Evolutionary conservation across 1,139 yeast species (phyloP), one percentile per base, ranked within the genome.

Genomic region (Candida sp.): DNA sequence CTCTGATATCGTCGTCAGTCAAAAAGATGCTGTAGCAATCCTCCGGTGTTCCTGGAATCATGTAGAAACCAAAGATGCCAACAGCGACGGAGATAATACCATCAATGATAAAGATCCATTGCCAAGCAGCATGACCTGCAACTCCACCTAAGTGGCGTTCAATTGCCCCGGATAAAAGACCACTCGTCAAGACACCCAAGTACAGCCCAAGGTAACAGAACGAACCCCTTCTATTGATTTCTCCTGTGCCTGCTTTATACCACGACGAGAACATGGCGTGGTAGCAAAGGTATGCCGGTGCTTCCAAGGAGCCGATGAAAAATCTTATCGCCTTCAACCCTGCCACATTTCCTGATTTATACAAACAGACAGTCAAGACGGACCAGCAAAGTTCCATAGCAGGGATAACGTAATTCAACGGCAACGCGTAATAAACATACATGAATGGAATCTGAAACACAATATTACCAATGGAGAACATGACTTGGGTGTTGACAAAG

Each of bases 81-180:
- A 88, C 83, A 3, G 73, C 80, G 32, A 86, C 61, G 2, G 91
- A 82, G 39, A 86, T 73, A 44, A 83, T 66, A 7, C 87, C 88
- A 65, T 87, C 91, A 55, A 87, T 77, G 53, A 88, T 79, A 62
- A 84, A 87, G 68, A 85, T 82, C 91, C 92, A 87, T 68, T 85
- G 78, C 92, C 92, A 87, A 9, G 89, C 84, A 33, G 69, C 76
- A 33, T 83, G 68, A 1, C 89, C 87, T 50, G 66, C 65, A 5
- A 64, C 66, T 31, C 83, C 84, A 50, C 75, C 70, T 59, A 87
- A 65, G 27, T 66, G 59, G 46, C 79, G 67, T 59, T 72, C 81
- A 45, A 85, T 80, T 6, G 85, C 82, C n/a, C 87, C 82, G 48
- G 87, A 86, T 33, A 87, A 68, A 47, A 85, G 77, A 42, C 91